These are phyloP conservation scores for Clarireedia homoeocarpa DNA, from an alignment of 2,329 filamentous ascomycete genomes.

Conservation along the genomic window DNA sequence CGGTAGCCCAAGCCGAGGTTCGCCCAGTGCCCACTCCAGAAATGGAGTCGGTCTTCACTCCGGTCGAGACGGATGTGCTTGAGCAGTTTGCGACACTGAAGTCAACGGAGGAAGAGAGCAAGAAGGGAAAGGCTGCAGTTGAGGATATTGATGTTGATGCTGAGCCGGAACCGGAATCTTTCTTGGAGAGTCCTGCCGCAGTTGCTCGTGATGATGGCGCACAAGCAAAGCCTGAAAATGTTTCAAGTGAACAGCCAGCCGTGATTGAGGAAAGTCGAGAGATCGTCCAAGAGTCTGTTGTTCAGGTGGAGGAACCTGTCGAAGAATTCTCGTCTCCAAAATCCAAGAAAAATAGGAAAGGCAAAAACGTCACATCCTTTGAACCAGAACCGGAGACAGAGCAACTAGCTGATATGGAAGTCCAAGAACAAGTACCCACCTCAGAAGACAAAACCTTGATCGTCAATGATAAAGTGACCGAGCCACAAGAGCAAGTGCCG, in stretches of 20 bases:
- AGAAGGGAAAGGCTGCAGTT: not conserved
- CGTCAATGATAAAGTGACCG: not conserved
- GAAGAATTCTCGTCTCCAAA: slow-evolving; percentile 9
- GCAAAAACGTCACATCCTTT: slow-evolving; percentile 1
- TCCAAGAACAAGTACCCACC: not conserved
- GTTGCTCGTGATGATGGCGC: not conserved
- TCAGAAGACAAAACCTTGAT: not conserved
- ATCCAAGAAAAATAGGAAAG: slow-evolving; percentile 20
- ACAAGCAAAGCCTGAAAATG: not conserved
- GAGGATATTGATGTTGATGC: too few relatives aligned
- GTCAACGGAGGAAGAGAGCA: slow-evolving; percentile 17
- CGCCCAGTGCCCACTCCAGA: slow-evolving; percentile 3
- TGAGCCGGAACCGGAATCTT: not conserved
- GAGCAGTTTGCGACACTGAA: slow-evolving; percentile 1
- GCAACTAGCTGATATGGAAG: not conserved
- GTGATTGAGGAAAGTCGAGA: not conserved
- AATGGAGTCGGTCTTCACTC: not conserved
- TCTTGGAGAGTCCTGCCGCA: not conserved
- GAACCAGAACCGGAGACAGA: slow-evolving; percentile 1
- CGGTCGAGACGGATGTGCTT: not conserved
- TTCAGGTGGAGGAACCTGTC: slow-evolving; percentile 2
- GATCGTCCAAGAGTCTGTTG: not conserved
- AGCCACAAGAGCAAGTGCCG: not conserved
- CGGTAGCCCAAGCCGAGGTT: not conserved
- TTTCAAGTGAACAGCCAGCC: slow-evolving; percentile 6